Conservation (phyloP, 78 protist genomes). For the slime mould (Dictyostelium discoideum) region DNA sequence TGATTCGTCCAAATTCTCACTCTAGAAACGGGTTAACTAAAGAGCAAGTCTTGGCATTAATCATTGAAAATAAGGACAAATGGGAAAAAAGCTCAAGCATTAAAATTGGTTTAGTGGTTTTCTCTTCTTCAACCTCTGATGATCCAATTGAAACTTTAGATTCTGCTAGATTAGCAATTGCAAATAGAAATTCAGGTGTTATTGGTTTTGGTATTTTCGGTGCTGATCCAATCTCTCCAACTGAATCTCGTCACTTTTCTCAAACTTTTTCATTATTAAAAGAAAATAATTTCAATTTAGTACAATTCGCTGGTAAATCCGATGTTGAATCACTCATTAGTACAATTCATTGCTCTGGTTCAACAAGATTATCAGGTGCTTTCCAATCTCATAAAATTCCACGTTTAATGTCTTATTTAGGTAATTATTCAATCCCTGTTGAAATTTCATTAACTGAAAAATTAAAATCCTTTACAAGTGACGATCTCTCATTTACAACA, state of each 20-base stretch:
- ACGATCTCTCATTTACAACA: constrained; percentile 61
- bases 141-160: constrained; percentile 74
- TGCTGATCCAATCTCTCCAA: constrained; percentile 13
- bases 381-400: constrained; percentile 84
- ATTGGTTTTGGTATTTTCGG: constrained; percentile 87
- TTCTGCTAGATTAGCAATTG: constrained; percentile 77
- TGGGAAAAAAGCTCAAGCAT: background rate
- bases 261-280: constrained; percentile 81
- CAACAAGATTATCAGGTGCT: constrained; percentile 82
- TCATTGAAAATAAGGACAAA: background rate
- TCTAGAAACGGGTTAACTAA: background rate
- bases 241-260: constrained; percentile 12
- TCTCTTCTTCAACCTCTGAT: constrained; percentile 43
- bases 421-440: constrained; percentile 66
- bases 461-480: constrained; percentile 46
- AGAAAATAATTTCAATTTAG: constrained; percentile 53
- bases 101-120: constrained; percentile 61
- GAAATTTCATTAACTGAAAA: constrained; percentile 77
- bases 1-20: constrained; percentile 77
- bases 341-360: constrained; percentile 76
- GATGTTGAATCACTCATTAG: constrained; percentile 60
- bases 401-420: constrained; percentile 57
- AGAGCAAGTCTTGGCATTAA: constrained; percentile 46
- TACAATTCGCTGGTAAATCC: constrained; percentile 62
- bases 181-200: constrained; percentile 9